phyloP scores from a whole-genome alignment of 2,329 filamentous ascomycete genomes.

The Chrysoporthe austroafricana region DNA sequence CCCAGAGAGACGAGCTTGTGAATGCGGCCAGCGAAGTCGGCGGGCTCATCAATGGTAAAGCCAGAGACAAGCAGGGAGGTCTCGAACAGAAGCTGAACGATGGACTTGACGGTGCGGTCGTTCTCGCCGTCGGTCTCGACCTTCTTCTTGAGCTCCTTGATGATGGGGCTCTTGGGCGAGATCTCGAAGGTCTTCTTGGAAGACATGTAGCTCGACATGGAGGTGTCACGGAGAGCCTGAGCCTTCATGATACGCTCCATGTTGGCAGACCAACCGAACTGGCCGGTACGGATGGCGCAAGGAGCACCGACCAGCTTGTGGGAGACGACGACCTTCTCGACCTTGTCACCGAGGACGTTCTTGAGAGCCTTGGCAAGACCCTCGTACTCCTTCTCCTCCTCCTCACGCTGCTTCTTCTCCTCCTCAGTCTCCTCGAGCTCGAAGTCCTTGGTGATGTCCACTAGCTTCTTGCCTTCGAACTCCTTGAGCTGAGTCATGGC shows the following conservation, averaged over 20 bases:
- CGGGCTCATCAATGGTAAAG: conserved; percentile 99
- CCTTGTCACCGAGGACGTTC: conserved; percentile 99
- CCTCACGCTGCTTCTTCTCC: conserved; percentile 95
- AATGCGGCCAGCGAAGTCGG: conserved; percentile 97
- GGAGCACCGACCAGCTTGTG: conserved; percentile 95
- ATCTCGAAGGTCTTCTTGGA: conserved; percentile 99
- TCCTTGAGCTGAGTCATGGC: conserved; percentile 99
- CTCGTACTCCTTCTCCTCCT: conserved; percentile 98
- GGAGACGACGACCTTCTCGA: conserved; percentile 99
- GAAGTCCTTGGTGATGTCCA: conserved; percentile 99
- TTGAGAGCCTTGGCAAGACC: conserved; percentile 93
- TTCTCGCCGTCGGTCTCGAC: conserved; percentile 96
- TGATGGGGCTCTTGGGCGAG: conserved; percentile 96
- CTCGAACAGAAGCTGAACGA: conserved; percentile 98
- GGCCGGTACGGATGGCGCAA: conserved; percentile 98
- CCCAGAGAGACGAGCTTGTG: conserved; percentile 99
- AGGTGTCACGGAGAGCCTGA: conserved; percentile 98
- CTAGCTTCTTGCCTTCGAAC: conserved; percentile 99
- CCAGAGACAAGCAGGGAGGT: conserved; percentile 97
- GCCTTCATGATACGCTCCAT: conserved; percentile 99
- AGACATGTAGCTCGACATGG: conserved; percentile 99
- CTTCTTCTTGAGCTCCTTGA: conserved; percentile 99
- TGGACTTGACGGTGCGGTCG: conserved; percentile 98
- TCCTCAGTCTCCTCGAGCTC: conserved; percentile 99
- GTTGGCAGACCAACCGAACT: conserved; percentile 99